Evolutionary conservation across 257 asterid genomes (phyloP).

Genomic region (Haberlea rhodopensis): DNA sequence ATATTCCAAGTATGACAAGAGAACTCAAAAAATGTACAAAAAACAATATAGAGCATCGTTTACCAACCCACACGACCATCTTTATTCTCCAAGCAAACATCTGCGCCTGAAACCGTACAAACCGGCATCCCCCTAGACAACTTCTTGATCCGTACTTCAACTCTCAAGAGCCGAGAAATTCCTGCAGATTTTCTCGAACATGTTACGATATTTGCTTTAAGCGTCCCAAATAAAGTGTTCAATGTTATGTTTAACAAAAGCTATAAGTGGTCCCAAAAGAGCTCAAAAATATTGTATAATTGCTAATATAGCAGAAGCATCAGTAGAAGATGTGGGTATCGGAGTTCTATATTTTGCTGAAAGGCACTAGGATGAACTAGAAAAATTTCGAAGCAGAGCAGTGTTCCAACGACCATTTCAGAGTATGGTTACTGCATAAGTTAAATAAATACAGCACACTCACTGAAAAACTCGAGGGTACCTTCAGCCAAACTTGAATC

Average conservation of each 20-base stretch:
- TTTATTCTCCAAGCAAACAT: conserved; percentile 17
- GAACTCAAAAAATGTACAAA: conserved; percentile 26
- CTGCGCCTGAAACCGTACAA: conserved; percentile 17
- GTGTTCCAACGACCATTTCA: conserved; percentile 7
- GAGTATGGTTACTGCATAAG: background rate
- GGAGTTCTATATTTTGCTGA: too few relatives aligned
- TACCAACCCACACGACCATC: conserved; percentile 19
- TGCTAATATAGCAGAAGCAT: too few relatives aligned
- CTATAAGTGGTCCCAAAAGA: too few relatives aligned
- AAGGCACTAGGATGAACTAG: too few relatives aligned
- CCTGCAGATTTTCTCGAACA: conserved; percentile 29
- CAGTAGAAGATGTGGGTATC: too few relatives aligned
- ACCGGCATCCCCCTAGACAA: conserved; percentile 22
- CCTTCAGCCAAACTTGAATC: conserved; percentile 69
- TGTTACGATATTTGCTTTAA: too few relatives aligned
- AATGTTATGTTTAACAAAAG: too few relatives aligned
- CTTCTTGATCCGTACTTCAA: conserved; percentile 16
- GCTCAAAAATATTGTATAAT: too few relatives aligned
- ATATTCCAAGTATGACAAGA: conserved; percentile 21
- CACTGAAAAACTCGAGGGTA: conserved; percentile 12
- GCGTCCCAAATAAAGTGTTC: too few relatives aligned
- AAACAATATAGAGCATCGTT: conserved; percentile 14
- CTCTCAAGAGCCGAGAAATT: conserved; percentile 19
- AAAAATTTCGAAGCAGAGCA: too few relatives aligned
- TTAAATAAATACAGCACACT: conserved; percentile 9